phyloP scores from a whole-genome alignment of 257 asterid genomes.

The Gynochthodes officinalis region DNA sequence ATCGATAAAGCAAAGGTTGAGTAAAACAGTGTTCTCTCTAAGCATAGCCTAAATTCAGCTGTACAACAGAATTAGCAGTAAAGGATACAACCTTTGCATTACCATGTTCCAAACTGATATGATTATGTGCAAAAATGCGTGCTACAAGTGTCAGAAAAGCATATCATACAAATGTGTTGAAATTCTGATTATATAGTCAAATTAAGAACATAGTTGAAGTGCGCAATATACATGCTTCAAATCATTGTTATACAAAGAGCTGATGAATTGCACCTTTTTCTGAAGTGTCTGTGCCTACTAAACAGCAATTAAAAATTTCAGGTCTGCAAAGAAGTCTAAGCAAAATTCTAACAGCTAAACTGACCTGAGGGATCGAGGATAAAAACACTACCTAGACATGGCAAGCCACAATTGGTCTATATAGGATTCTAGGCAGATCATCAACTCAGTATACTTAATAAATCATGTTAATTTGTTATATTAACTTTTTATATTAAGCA shows the following conservation, averaged over 20 bases:
- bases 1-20: too few species aligned
- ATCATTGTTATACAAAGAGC: not conserved
- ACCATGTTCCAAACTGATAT: too few species aligned
- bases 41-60: too few species aligned
- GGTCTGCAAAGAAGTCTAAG: not conserved
- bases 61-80: too few species aligned
- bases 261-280: too few species aligned
- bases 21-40: not conserved
- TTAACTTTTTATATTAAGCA: too few species aligned
- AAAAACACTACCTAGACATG: not conserved
- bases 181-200: not conserved
- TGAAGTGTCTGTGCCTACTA: too few species aligned
- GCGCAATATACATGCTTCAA: not conserved
- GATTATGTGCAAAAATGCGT: not conserved
- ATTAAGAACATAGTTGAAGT: not conserved
- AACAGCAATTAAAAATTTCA: too few species aligned
- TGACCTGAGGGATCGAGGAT: not conserved
- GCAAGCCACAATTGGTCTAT: not conserved
- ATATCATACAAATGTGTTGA: not conserved
- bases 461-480: not conserved
- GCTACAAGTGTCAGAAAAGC: too few species aligned
- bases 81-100: too few species aligned
- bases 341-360: not conserved
- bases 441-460: not conserved
- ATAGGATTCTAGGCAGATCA: not conserved